A percentile compares a stretch with the other conserved stretches of the same genome.
phyloP scores from a whole-genome alignment of 2,329 filamentous ascomycete species.

The Aspergillus fructus region DNA sequence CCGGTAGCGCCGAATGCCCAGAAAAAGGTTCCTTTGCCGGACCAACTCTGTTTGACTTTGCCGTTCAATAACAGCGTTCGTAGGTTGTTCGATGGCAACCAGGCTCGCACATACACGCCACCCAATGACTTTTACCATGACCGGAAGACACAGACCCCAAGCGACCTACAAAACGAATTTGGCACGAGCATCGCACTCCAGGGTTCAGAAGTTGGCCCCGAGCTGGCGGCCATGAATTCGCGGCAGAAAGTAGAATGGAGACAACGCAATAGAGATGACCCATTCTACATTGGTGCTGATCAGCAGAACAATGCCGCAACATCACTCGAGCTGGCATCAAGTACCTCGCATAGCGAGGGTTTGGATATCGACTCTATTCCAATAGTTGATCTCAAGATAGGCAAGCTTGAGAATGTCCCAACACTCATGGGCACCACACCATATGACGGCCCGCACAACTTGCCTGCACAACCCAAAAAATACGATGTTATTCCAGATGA shows the following conservation, averaged over 20 bases:
- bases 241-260: constrained; percentile 72
- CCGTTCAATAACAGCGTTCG: constrained; percentile 76
- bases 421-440: constrained; percentile 7
- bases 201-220: constrained; percentile 42
- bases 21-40: constrained; percentile 77
- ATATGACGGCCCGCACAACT: constrained; percentile 31
- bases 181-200: constrained; percentile 37
- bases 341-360: constrained; percentile 70
- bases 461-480: constrained; percentile 52
- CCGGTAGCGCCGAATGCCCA: constrained; percentile 84
- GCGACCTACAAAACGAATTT: constrained; percentile 23
- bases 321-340: constrained; percentile 74
- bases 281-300: constrained; percentile 77
- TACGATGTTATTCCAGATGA: constrained; percentile 73
- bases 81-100: constrained; percentile 60
- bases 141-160: constrained; percentile 24
- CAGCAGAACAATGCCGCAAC: constrained; percentile 64
- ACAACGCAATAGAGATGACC: constrained; percentile 86
- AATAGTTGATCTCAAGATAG: constrained; percentile 86
- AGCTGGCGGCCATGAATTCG: constrained; percentile 73
- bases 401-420: constrained; percentile 45
- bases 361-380: constrained; percentile 94
- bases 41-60: constrained; percentile 73
- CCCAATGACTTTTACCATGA: constrained; percentile 42
- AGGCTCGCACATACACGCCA: constrained; percentile 46